A percentile compares a stretch with the other conserved stretches of the same genome.
Conservation (phyloP, 2,329 filamentous ascomycete species). For the Ophiostoma sp. region DNA sequence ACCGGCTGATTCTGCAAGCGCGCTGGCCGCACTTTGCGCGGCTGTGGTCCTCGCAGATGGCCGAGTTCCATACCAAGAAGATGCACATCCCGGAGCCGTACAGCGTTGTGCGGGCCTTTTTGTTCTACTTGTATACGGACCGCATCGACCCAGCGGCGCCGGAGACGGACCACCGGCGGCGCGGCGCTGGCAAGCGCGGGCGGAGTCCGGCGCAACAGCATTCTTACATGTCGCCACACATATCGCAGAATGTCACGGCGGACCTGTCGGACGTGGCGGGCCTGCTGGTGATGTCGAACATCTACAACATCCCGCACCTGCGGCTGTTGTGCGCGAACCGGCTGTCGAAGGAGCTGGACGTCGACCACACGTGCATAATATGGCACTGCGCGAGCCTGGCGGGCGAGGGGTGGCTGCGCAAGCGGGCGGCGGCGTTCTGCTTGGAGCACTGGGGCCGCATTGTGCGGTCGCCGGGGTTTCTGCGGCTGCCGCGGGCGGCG, state of each 20-base stretch:
- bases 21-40: conserved; percentile 96
- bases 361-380: conserved; percentile 89
- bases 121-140: conserved; percentile 96
- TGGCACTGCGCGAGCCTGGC: conserved; percentile 92
- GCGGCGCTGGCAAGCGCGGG: conserved; percentile 18
- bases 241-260: conserved; percentile 53
- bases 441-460: conserved; percentile 92
- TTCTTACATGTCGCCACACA: too few relatives aligned
- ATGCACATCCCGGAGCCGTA: conserved; percentile 99
- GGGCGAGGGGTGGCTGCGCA: conserved; percentile 88
- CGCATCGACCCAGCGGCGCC: conserved; percentile 61
- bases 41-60: conserved; percentile 90
- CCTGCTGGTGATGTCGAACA: conserved; percentile 93
- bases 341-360: conserved; percentile 82
- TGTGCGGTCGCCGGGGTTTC: conserved; percentile 82
- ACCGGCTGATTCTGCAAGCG: conserved; percentile 87
- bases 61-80: conserved; percentile 91
- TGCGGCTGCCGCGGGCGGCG: conserved; percentile 69
- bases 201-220: conserved; percentile 5
- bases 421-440: conserved; percentile 80
- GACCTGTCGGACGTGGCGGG: conserved; percentile 83
- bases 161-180: conserved; percentile 29
- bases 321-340: conserved; percentile 87
- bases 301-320: conserved; percentile 94
- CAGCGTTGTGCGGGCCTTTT: conserved; percentile 84